Base-by-base conservation (phyloP, 805 yeast species). In the Monosporozyma servazzii region DNA sequence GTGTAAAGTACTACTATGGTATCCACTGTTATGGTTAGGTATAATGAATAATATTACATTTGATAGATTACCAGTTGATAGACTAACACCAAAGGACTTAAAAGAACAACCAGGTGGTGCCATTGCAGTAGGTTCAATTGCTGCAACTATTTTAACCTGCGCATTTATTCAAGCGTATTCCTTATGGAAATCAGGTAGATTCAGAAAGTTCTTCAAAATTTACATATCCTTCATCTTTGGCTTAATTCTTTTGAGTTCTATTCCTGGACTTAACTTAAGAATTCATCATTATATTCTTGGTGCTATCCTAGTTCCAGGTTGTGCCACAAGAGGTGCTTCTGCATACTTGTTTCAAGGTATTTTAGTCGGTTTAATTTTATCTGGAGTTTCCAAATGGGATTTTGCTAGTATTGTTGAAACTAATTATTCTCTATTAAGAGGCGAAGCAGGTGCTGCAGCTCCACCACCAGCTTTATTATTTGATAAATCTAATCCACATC, bases 331-430 rank as follows among this genome's bases (percentile, higher is more conserved):
- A 56, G 90, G 93, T 0, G 63, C 78, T 41, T 74, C 86, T 0
- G 89, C 90, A 0, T 72, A 85, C 57, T 59, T 84, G 8, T 84
- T 87, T 62, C 96, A 90, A 64, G 98, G 97, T 2, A 77, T 91
- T 0, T 70, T 91, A 23, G 64, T 88, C 0, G 99, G 97, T 0
- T 71, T 91, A 45, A 75, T 86, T 48, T 73, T 89, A 5, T 84
- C 90, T 21, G 99, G 99, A 0, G 81, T 88, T 1, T 80, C 95
- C 0, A 73, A 95, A 51, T 91, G 99, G 99, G 97, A 93, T 51
- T 82, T 86, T 60, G 97, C 95, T 2, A 82, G 96, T 13, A 80
- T 91, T 51, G 81, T 86, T 1, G 96, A 91, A 62, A 87, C 96
- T 0, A 77, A 77, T 25, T 69, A 74, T 4, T 75, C 86, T 2